Evolutionary conservation across 2,329 filamentous ascomycete species (phyloP).

Genomic region (Cercospora zeae-maydis): DNA sequence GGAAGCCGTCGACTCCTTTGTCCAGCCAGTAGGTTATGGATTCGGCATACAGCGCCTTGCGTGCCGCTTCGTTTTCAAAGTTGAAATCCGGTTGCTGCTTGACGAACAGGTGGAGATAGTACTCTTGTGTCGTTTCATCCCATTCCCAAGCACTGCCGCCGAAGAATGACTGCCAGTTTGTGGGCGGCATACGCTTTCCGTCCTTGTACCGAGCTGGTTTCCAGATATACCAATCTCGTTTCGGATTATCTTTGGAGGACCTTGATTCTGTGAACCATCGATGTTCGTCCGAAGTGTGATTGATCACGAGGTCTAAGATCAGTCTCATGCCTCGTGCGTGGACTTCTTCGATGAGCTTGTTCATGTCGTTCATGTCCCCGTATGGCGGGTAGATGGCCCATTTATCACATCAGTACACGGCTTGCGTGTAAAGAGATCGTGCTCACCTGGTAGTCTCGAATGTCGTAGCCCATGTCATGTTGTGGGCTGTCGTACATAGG

Average conservation of each 20-base stretch:
- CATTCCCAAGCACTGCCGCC: slow-evolving; percentile 44
- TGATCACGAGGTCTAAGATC: slow-evolving; percentile 44
- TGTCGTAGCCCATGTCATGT: slow-evolving; percentile 54
- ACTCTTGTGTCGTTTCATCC: slow-evolving; percentile 46
- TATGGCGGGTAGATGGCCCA: slow-evolving; percentile 44
- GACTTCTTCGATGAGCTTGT: slow-evolving; percentile 42
- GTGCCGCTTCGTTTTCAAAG: slow-evolving; percentile 44
- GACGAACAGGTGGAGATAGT: slow-evolving; percentile 47
- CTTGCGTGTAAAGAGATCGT: background rate
- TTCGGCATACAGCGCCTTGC: slow-evolving; percentile 44
- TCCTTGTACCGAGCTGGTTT: slow-evolving; percentile 53
- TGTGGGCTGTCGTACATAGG: slow-evolving; percentile 54
- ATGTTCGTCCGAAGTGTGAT: slow-evolving; percentile 44
- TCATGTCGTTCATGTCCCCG: slow-evolving; percentile 47
- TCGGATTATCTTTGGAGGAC: slow-evolving; percentile 48
- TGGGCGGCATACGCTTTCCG: slow-evolving; percentile 56
- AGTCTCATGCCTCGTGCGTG: slow-evolving; percentile 47
- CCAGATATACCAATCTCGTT: slow-evolving; percentile 67
- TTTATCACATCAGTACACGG: background rate
- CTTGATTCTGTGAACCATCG: slow-evolving; percentile 57
- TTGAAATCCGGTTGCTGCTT: slow-evolving; percentile 48
- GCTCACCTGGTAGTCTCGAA: slow-evolving; percentile 42
- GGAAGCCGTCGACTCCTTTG: slow-evolving; percentile 41
- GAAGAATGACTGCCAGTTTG: slow-evolving; percentile 46
- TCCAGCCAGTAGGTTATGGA: slow-evolving; percentile 49